Evolutionary conservation across 208 protist genomes (phyloP).

Genomic region (Crithidia fasciculata): DNA sequence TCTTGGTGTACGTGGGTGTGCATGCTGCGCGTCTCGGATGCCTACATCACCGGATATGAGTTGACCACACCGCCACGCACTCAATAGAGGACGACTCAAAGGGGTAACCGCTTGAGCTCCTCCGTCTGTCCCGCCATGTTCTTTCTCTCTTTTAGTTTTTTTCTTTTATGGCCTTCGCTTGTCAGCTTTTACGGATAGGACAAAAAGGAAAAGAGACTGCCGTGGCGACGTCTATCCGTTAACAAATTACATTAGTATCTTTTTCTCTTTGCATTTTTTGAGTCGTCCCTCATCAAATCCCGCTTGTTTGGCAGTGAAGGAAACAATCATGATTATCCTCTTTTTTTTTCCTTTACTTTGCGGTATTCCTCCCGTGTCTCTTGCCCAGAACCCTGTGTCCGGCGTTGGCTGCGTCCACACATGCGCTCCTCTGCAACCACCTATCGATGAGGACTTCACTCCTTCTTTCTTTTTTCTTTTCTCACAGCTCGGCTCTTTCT

Average conservation of each 20-base stretch:
- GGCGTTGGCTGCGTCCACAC: too few species aligned
- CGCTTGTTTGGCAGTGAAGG: too few species aligned
- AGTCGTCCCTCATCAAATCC: background rate
- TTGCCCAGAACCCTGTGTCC: background rate
- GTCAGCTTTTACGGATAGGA: background rate
- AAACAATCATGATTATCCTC: background rate
- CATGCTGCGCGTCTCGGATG: background rate
- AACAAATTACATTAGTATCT: background rate
- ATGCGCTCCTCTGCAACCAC: background rate
- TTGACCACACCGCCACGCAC: too few species aligned
- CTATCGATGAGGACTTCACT: background rate
- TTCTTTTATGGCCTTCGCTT: background rate
- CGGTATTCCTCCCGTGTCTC: background rate
- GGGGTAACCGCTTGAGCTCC: conserved; percentile 18
- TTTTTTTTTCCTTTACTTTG: background rate
- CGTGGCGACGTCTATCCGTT: background rate
- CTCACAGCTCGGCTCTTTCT: background rate
- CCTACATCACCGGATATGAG: too few species aligned
- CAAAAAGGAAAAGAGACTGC: background rate
- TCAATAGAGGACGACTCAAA: background rate
- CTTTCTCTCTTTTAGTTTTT: background rate
- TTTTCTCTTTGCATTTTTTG: background rate
- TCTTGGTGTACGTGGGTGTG: background rate
- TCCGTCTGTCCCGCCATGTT: background rate
- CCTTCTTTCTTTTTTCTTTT: background rate